phyloP scores from a whole-genome alignment of 805 yeast genomes.

The Saturnispora dispora region DNA sequence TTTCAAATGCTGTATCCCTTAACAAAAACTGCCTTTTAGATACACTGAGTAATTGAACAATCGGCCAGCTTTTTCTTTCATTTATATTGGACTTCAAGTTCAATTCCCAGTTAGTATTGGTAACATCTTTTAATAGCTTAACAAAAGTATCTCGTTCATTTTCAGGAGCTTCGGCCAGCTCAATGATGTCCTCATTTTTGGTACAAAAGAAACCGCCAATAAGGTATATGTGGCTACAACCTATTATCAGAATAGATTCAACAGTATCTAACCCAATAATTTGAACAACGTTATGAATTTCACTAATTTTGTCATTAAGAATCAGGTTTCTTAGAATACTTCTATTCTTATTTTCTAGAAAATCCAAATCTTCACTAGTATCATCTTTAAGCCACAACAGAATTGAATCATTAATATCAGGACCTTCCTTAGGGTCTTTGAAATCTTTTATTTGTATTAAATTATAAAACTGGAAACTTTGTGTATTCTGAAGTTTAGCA shows the following conservation, averaged over 20 bases:
- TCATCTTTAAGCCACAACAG: neutral
- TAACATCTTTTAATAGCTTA: slow-evolving; percentile 41
- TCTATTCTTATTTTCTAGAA: slow-evolving; percentile 58
- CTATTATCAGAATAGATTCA: slow-evolving; percentile 68
- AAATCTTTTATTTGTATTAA: slow-evolving; percentile 7
- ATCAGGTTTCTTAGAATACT: slow-evolving; percentile 61
- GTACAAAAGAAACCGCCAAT: slow-evolving; percentile 61
- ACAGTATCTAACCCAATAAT: slow-evolving; percentile 68
- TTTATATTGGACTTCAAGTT: slow-evolving; percentile 26
- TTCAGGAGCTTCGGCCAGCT: slow-evolving; percentile 55
- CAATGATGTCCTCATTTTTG: slow-evolving; percentile 45
- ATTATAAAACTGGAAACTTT: neutral
- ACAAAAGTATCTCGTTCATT: slow-evolving; percentile 60
- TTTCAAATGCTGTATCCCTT: slow-evolving; percentile 73
- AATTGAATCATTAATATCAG: neutral
- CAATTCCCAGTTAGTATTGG: slow-evolving; percentile 11
- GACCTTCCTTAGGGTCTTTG: neutral
- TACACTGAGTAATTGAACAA: slow-evolving; percentile 49
- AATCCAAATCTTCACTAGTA: neutral
- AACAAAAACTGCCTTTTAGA: slow-evolving; percentile 69
- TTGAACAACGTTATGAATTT: slow-evolving; percentile 66
- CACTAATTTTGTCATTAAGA: slow-evolving; percentile 62
- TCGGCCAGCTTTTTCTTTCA: slow-evolving; percentile 49
- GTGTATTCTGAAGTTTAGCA: slow-evolving; percentile 26
- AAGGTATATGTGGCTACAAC: slow-evolving; percentile 54